Evolutionary conservation across 2,329 filamentous ascomycete species (phyloP).

Genomic region (Microdochium bolleyi): DNA sequence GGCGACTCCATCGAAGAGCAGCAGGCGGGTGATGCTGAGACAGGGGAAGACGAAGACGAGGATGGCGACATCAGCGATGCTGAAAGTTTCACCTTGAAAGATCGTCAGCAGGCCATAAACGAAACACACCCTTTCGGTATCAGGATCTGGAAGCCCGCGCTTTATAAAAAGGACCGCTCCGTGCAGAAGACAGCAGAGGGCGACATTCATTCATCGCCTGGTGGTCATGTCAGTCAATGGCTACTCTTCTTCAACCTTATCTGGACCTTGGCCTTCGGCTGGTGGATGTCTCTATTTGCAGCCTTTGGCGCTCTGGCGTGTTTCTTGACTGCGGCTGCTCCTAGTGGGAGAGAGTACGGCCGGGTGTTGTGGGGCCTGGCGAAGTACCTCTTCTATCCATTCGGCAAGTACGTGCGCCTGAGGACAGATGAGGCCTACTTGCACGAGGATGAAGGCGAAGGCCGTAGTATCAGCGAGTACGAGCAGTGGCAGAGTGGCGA

Average conservation of each 20-base stretch:
- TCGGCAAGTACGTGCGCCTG: slow-evolving; percentile 90
- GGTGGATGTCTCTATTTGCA: slow-evolving; percentile 83
- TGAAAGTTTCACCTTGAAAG: slow-evolving; percentile 95
- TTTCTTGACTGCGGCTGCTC: slow-evolving; percentile 68
- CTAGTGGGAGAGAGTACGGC: slow-evolving; percentile 80
- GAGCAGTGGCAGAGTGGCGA: slow-evolving; percentile 99
- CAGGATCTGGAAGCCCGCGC: slow-evolving; percentile 93
- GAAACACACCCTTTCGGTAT: slow-evolving; percentile 98
- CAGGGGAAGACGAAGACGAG: slow-evolving; percentile 52
- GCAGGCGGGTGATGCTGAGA: slow-evolving; percentile 31
- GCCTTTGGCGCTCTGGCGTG: slow-evolving; percentile 69
- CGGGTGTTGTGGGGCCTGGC: slow-evolving; percentile 76
- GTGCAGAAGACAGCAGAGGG: slow-evolving; percentile 94
- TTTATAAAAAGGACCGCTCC: slow-evolving; percentile 96
- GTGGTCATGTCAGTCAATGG: slow-evolving; percentile 76
- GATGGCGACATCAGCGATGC: slow-evolving; percentile 77
- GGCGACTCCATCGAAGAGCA: slow-evolving; percentile 25
- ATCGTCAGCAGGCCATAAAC: slow-evolving; percentile 96
- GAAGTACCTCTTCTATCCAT: slow-evolving; percentile 87
- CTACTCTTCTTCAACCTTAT: slow-evolving; percentile 80
- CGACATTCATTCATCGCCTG: slow-evolving; percentile 92
- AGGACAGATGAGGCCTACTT: slow-evolving; percentile 91
- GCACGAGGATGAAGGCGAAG: slow-evolving; percentile 91
- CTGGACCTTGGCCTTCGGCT: slow-evolving; percentile 89
- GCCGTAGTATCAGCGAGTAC: slow-evolving; percentile 95